Evolutionary conservation across 1,284 basidiomycete genomes (phyloP).

Genomic region (Leucoagaricus sp.): DNA sequence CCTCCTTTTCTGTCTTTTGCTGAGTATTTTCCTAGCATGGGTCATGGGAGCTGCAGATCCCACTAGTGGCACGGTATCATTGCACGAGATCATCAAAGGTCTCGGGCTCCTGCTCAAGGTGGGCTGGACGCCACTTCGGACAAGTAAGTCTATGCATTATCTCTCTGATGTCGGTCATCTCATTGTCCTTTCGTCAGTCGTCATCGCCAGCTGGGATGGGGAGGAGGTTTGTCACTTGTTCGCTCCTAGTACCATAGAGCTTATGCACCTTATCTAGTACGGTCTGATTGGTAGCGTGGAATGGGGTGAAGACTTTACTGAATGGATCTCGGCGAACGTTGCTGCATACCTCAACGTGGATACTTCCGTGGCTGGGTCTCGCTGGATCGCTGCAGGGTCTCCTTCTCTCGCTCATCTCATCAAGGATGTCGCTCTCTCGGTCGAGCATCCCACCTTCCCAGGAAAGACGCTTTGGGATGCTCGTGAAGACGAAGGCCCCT

Average conservation of each 20-base stretch:
- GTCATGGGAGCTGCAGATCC: slow-evolving; percentile 88
- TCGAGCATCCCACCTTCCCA: slow-evolving; percentile 63
- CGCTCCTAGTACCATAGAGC: background rate
- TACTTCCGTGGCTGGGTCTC: slow-evolving; percentile 68
- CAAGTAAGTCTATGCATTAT: slow-evolving; percentile 39
- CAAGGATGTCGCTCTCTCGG: slow-evolving; percentile 61
- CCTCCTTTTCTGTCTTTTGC: background rate
- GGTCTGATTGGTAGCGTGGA: slow-evolving; percentile 89
- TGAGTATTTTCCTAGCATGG: slow-evolving; percentile 30
- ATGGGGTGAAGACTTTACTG: slow-evolving; percentile 87
- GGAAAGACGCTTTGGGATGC: slow-evolving; percentile 70
- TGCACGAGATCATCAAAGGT: slow-evolving; percentile 84
- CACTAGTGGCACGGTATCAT: slow-evolving; percentile 83
- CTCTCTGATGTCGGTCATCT: background rate
- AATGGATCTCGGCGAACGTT: slow-evolving; percentile 76
- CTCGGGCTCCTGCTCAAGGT: slow-evolving; percentile 69
- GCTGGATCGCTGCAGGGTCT: slow-evolving; percentile 55
- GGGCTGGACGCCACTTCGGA: slow-evolving; percentile 91
- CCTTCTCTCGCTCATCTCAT: slow-evolving; percentile 84
- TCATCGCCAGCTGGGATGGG: slow-evolving; percentile 93
- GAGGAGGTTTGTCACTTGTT: slow-evolving; percentile 64
- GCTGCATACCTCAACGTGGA: slow-evolving; percentile 91
- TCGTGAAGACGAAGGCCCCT: slow-evolving; percentile 54
- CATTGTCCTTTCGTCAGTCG: slow-evolving; percentile 35
- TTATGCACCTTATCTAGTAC: slow-evolving; percentile 48